Evolutionary conservation across 352 stramenopile species (phyloP).

Genomic region (Phytophthora pluvialis): DNA sequence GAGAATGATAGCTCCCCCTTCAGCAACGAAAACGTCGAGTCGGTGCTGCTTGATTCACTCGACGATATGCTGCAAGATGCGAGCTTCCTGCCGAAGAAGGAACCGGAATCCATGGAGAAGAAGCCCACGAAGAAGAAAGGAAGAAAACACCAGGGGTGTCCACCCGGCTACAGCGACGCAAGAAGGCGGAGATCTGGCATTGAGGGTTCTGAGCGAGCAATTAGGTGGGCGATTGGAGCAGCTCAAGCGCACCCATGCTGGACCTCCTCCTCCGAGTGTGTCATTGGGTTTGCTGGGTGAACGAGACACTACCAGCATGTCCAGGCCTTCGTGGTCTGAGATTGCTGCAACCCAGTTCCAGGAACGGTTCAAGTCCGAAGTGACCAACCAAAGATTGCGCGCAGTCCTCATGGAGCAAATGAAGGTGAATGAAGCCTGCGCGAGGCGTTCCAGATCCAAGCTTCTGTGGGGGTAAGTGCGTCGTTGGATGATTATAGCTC

Average conservation of each 20-base stretch:
- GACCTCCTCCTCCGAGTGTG: neutral
- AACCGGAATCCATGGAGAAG: neutral
- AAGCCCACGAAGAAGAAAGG: conserved; percentile 17
- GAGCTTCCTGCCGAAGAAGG: conserved; percentile 15
- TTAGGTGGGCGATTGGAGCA: conserved; percentile 23
- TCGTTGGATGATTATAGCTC: neutral
- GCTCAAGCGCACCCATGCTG: conserved; percentile 9
- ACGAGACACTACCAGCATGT: neutral
- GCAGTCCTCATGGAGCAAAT: conserved; percentile 16
- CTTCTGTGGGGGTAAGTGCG: conserved; percentile 20
- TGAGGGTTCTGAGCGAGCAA: conserved; percentile 21
- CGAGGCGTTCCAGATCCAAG: conserved; percentile 21
- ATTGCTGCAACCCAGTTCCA: conserved; percentile 24
- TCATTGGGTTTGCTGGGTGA: neutral
- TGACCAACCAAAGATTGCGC: conserved; percentile 31
- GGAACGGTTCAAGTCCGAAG: conserved; percentile 28
- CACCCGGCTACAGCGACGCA: conserved; percentile 25
- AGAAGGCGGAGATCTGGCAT: conserved; percentile 26
- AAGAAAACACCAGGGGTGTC: conserved; percentile 26
- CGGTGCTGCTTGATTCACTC: conserved; percentile 23
- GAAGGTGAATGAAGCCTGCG: conserved; percentile 16
- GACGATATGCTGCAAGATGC: conserved; percentile 12
- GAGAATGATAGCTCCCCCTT: conserved; percentile 22
- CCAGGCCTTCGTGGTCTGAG: conserved; percentile 22
- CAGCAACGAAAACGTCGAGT: conserved; percentile 16